Evolutionary conservation across 2,329 filamentous ascomycete species (phyloP).

Genomic region (Coniochaeta sp.): DNA sequence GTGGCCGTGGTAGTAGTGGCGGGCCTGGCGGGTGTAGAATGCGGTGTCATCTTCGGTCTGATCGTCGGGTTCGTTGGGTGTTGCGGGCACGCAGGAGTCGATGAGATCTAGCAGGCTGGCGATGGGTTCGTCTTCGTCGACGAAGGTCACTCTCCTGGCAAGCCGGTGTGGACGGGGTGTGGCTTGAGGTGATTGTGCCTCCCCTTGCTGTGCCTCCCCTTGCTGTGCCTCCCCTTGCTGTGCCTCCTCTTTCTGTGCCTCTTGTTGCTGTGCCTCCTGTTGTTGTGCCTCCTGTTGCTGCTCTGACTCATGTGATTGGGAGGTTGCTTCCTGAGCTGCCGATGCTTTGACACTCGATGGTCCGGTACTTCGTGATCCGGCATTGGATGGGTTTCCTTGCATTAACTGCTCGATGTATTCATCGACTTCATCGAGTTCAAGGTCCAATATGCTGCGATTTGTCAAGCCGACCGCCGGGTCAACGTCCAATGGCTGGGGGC

Average conservation of each 20-base stretch:
- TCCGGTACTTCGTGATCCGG: background rate
- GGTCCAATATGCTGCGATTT: background rate
- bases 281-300: background rate
- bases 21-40: background rate
- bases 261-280: background rate
- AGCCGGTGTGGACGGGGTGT: background rate
- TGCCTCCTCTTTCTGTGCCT: too few species aligned
- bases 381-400: background rate
- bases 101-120: background rate
- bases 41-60: background rate
- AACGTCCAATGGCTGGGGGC: background rate
- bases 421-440: background rate
- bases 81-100: background rate
- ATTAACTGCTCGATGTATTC: background rate
- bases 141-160: background rate
- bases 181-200: background rate
- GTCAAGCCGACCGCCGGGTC: background rate
- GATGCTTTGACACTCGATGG: background rate
- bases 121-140: background rate
- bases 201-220: too few species aligned
- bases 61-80: background rate
- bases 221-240: too few species aligned
- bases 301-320: background rate
- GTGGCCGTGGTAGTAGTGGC: constrained; percentile 6
- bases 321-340: background rate